Base-by-base conservation (phyloP, 1,139 yeast genomes). In the Lodderomyces beijingensis region DNA sequence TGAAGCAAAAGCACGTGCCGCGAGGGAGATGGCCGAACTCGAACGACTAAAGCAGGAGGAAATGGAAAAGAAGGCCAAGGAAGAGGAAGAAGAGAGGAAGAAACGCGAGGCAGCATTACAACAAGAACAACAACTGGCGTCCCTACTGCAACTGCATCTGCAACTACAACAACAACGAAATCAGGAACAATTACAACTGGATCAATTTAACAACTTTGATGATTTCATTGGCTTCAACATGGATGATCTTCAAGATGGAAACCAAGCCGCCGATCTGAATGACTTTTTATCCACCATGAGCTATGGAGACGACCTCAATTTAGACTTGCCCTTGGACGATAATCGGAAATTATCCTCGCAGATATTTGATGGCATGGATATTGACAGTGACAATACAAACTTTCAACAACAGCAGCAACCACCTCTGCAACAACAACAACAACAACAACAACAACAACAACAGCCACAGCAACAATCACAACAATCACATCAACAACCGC, bases 241-340 rank as follows among this genome's bases (percentile, higher is more conserved):
- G 28, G 34, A 35, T 30, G 43, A 39, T 12, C 28, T 61, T 14
- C 34, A 35, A 22, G 33, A 30, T 14, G 36, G 35, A 12, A 26
- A 25, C 5, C 64, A 65, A n/a, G 17, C 25, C 8, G 31, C 30
- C 9, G 63, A 65, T 35, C 70, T 70, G 1, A 45, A 62, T 3
- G 71, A 66, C 35, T 62, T 65, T 13, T 52, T 67, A 15, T 56
- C 67, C 10, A 49, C 62, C 1, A 60, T 65, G 22, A 57, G 52
- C 40, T 64, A 63, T 33, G n/a, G n/a, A n/a, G 41, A 43, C 19
- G 43, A 41, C 24, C 31, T 40, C 33, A 34, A 32, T 7, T 22
- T 38, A 19, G 41, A 40, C 16, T 20, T 38, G 16, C 38, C 41
- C 12, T 25, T 34, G 28, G 42, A 34, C 31, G 37, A 36, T 27